Conservation (phyloP, 176 grass and related monocot species). For the Bromus sterilis region DNA sequence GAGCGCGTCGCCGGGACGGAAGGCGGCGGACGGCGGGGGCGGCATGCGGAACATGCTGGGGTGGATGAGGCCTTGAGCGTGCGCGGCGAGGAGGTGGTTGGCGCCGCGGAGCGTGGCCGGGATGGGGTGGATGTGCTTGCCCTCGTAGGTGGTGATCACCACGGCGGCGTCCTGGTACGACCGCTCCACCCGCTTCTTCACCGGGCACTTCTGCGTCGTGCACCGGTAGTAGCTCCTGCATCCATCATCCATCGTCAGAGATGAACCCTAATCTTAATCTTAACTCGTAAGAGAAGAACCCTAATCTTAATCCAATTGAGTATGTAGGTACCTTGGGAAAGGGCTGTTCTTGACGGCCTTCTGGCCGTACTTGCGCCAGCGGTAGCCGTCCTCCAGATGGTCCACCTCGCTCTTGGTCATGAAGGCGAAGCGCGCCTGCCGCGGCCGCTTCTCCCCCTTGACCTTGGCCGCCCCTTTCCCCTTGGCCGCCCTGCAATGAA, state of each 20-base stretch:
- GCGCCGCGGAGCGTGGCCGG: constrained; percentile 58
- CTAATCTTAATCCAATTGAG: neutral
- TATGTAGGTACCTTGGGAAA: constrained; percentile 50
- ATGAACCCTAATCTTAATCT: neutral
- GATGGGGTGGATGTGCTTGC: constrained; percentile 78
- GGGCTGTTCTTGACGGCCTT: constrained; percentile 99
- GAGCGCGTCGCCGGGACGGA: constrained; percentile 11
- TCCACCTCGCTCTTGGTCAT: constrained; percentile 97
- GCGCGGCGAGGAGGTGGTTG: constrained; percentile 44
- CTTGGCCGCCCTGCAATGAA: neutral
- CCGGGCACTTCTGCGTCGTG: constrained; percentile 89
- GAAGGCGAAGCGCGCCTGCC: constrained; percentile 80
- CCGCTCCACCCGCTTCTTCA: constrained; percentile 99
- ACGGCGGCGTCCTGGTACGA: constrained; percentile 65
- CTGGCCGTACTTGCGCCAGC: constrained; percentile 98
- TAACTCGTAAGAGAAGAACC: neutral
- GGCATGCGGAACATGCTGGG: constrained; percentile 4
- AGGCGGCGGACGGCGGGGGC: neutral
- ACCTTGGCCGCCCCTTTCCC: constrained; percentile 22
- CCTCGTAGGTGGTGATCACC: constrained; percentile 97
- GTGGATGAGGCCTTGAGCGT: constrained; percentile 21
- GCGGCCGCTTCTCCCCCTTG: constrained; percentile 77
- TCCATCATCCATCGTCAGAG: neutral
- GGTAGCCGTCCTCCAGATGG: constrained; percentile 86
- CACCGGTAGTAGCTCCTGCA: constrained; percentile 97